Evolutionary conservation across 768 basidiomycete species (phyloP).

Genomic region (Agrocybe pediades): DNA sequence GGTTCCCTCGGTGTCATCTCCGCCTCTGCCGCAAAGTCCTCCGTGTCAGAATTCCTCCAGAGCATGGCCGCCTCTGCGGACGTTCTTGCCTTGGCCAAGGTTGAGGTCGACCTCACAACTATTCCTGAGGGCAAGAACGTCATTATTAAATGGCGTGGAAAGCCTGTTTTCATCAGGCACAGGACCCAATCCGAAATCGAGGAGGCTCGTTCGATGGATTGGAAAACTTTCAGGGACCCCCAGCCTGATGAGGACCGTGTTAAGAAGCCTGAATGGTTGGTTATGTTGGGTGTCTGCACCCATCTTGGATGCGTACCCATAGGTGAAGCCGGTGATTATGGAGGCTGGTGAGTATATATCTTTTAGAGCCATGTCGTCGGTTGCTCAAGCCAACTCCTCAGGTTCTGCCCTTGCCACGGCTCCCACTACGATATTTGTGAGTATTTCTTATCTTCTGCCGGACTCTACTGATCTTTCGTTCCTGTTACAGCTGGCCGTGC

Average conservation of each 20-base stretch:
- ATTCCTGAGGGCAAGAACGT: slow-evolving; percentile 99
- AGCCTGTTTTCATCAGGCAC: slow-evolving; percentile 99
- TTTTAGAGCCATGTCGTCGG: background rate
- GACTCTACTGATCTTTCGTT: background rate
- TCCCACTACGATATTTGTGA: slow-evolving; percentile 97
- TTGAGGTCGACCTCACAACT: slow-evolving; percentile 85
- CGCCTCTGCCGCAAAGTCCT: slow-evolving; percentile 92
- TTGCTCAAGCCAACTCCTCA: slow-evolving; percentile 22
- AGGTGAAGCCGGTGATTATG: slow-evolving; percentile 95
- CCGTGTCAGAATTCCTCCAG: slow-evolving; percentile 90
- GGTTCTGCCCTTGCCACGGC: slow-evolving; percentile 99
- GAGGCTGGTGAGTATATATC: slow-evolving; percentile 82
- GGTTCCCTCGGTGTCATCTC: slow-evolving; percentile 91
- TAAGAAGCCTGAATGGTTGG: slow-evolving; percentile 96
- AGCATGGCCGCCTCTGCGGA: slow-evolving; percentile 98
- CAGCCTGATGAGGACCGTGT: slow-evolving; percentile 86
- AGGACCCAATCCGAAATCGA: slow-evolving; percentile 89
- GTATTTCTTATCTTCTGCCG: slow-evolving; percentile 25
- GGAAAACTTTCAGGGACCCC: slow-evolving; percentile 91
- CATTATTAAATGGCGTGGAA: slow-evolving; percentile 99
- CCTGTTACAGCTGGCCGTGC: slow-evolving; percentile 77
- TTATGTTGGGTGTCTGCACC: slow-evolving; percentile 93
- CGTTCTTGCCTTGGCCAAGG: slow-evolving; percentile 96
- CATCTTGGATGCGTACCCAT: slow-evolving; percentile 99
- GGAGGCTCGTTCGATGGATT: slow-evolving; percentile 83